Percentiles rank a stretch among this genome's conserved stretches.
Conservation (phyloP, 495 filamentous ascomycete genomes). For the Cetradonia linearis region DNA sequence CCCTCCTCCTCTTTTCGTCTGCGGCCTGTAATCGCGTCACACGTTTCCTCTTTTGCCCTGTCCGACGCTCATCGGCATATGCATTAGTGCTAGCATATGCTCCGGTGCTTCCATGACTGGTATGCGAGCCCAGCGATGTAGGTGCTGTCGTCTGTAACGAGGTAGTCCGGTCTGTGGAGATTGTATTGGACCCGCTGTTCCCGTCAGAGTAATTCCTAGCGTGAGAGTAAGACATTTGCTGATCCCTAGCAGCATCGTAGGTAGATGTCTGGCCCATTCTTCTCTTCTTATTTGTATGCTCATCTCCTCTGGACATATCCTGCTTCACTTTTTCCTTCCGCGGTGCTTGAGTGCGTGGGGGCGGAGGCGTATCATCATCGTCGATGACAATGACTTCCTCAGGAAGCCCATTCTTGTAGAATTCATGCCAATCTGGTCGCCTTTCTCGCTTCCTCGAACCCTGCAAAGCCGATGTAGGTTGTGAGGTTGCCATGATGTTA, state of each 20-base stretch:
- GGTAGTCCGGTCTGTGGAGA: conserved; percentile 79
- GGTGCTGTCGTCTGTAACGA: conserved; percentile 82
- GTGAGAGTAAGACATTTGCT: conserved; percentile 55
- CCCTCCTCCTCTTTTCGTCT: conserved; percentile 68
- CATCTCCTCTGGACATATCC: conserved; percentile 25
- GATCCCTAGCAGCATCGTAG: conserved; percentile 55
- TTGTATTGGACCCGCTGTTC: conserved; percentile 55
- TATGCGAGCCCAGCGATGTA: conserved; percentile 74
- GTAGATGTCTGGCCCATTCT: conserved; percentile 51
- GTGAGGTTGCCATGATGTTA: conserved; percentile 20
- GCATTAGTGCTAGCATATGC: conserved; percentile 41
- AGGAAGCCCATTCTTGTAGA: conserved; percentile 87
- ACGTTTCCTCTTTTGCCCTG: conserved; percentile 80
- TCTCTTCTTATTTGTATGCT: conserved; percentile 55
- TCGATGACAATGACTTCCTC: conserved; percentile 95
- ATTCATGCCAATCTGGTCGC: conserved; percentile 74
- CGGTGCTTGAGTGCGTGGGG: conserved; percentile 24
- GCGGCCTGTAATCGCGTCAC: conserved; percentile 63
- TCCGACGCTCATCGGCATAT: conserved; percentile 43
- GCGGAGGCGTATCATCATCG: conserved; percentile 73
- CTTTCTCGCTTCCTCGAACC: conserved; percentile 49
- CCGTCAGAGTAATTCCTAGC: conserved; percentile 59
- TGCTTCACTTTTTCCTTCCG: conserved; percentile 35
- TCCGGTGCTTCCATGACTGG: conserved; percentile 52
- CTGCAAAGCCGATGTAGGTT: conserved; percentile 19